phyloP scores from a whole-genome alignment of 306 rosid genomes.

The Vicia sativa region DNA sequence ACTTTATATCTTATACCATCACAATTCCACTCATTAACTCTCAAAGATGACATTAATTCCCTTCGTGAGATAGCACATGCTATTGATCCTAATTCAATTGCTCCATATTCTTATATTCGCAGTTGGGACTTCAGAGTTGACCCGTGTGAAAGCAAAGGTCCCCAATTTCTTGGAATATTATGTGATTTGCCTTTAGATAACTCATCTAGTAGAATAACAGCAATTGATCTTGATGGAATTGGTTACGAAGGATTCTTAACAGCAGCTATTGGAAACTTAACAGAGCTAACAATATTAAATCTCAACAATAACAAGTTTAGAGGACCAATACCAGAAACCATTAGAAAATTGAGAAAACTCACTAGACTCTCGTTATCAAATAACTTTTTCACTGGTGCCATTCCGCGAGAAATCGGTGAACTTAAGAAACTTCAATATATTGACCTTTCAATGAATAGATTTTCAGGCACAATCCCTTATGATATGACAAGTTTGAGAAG shows the following conservation, averaged over 20 bases:
- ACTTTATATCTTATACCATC: conserved; percentile 17
- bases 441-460: conserved; percentile 43
- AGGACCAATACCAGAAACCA: conserved; percentile 49
- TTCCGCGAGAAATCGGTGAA: conserved; percentile 35
- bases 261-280: conserved; percentile 47
- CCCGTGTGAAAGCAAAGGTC: conserved; percentile 47
- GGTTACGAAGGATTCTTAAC: conserved; percentile 58
- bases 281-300: conserved; percentile 45
- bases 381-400: conserved; percentile 48
- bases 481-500: conserved; percentile 37
- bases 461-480: conserved; percentile 45
- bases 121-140: conserved; percentile 53
- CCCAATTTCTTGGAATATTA: conserved; percentile 53
- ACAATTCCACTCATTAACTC: conserved; percentile 38
- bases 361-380: conserved; percentile 45
- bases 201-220: conserved; percentile 50
- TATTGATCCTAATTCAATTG: conserved; percentile 52
- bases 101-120: conserved; percentile 38
- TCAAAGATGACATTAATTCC: conserved; percentile 33
- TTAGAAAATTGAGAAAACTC: conserved; percentile 47
- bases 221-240: conserved; percentile 50
- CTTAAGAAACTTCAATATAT: conserved; percentile 42
- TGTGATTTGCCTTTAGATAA: conserved; percentile 45
- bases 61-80: conserved; percentile 40
- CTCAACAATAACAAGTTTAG: conserved; percentile 50